Base-by-base conservation (phyloP, 164 flowering plant genomes). In the Tetrastigma voinierianum region DNA sequence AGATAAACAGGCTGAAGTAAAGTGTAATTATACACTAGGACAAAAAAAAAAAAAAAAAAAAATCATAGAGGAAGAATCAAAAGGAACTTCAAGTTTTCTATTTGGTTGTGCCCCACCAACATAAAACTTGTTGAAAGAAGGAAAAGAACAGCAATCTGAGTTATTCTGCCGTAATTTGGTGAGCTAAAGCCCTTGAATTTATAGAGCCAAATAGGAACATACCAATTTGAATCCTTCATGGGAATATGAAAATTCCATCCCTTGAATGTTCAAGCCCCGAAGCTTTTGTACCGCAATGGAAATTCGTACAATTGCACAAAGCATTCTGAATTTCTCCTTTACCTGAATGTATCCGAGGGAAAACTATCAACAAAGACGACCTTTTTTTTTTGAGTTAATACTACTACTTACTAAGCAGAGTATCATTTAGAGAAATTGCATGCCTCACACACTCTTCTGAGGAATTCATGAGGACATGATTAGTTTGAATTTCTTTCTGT, bases 191-290 rank as follows among this genome's bases (percentile, higher is more conserved):
- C 20, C 2, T n/a, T n/a, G n/a, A n/a, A n/a, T n/a, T n/a, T n/a
- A n/a, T n/a, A n/a, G n/a, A n/a, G n/a, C n/a, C 57, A 32, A 0
- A 57, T 46, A 43, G 49, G 40, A 51, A 63, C 74, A 24, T 77
- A 88, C 89, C 86, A 88, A 74, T 67, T 79, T 67, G 51, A 80
- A 77, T 62, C 85, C 81, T 61, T n/a, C n/a, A n/a, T n/a, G n/a
- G n/a, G 77, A 73, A 59, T 61, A 61, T 58, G 70, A 70, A n/a
- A 72, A 63, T 70, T 79, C 76, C 52, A 74, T 20, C 13, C 62
- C 69, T 54, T 71, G 70, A 65, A 76, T 57, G 23, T 69, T 61
- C 62, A 62, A 23, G 12, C 53, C 43, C 52, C 67, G 78, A n/a
- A n/a, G 66, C 61, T 77, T 76, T 52, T 73, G 82, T 60, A 85